phyloP scores from a whole-genome alignment of 208 protist species.

The Crithidia acanthocephali region DNA sequence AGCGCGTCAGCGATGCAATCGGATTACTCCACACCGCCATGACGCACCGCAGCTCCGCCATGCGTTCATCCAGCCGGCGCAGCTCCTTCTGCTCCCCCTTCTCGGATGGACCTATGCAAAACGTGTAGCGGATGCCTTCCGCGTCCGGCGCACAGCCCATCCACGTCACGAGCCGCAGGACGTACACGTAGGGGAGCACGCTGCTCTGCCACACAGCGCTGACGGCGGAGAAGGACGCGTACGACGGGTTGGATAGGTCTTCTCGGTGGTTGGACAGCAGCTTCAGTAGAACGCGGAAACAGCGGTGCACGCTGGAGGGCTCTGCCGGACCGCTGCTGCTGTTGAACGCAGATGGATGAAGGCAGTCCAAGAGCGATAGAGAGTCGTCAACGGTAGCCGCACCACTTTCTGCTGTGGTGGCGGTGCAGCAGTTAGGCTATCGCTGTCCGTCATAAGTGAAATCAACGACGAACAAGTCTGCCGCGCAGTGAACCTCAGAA shows the following conservation, averaged over 20 bases:
- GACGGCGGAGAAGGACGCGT: conserved; percentile 22
- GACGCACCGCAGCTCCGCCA: conserved; percentile 27
- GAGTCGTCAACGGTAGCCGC: background rate
- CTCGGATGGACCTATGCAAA: background rate
- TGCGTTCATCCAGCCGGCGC: conserved; percentile 1
- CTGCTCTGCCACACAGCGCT: conserved; percentile 25
- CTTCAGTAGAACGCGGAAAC: conserved; percentile 7
- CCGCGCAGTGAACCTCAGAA: too few species aligned
- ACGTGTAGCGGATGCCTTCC: conserved; percentile 23
- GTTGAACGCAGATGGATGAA: conserved; percentile 10
- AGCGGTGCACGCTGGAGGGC: background rate
- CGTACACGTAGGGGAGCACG: conserved; percentile 35
- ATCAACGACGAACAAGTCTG: too few species aligned
- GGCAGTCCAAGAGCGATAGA: background rate
- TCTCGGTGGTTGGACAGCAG: conserved; percentile 26
- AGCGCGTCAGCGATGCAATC: background rate
- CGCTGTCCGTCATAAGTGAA: too few species aligned
- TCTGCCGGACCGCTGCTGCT: background rate
- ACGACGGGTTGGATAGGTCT: background rate
- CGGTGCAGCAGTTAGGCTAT: too few species aligned
- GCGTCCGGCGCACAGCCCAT: conserved; percentile 19
- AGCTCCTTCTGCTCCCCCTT: too few species aligned
- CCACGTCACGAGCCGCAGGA: conserved; percentile 31
- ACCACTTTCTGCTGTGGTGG: background rate
- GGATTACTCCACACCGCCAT: conserved; percentile 13